phyloP scores from a whole-genome alignment of 305 asterid species.

The Fraxinus xanthoxyloides region DNA sequence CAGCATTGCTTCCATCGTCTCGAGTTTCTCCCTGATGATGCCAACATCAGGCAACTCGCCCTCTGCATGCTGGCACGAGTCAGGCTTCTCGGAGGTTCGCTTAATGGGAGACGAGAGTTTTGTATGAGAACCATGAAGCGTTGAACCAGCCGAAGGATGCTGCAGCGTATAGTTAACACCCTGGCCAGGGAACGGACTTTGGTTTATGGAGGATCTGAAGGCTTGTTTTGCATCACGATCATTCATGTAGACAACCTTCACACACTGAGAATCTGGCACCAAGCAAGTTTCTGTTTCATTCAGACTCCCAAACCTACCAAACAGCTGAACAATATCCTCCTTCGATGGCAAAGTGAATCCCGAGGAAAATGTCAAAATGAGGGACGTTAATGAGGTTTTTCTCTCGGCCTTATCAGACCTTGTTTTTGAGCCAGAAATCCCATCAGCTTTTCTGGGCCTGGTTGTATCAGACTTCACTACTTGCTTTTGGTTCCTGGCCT shows the following conservation, averaged over 20 bases:
- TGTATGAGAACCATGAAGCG: conserved; percentile 20
- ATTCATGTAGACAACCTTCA: conserved; percentile 34
- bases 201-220: conserved; percentile 36
- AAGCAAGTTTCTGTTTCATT: conserved; percentile 39
- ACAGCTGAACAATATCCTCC: conserved; percentile 38
- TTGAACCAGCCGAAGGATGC: conserved; percentile 23
- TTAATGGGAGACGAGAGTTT: conserved; percentile 19
- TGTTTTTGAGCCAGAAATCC: conserved; percentile 18
- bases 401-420: conserved; percentile 16
- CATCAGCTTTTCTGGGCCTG: conserved; percentile 25
- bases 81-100: conserved; percentile 17
- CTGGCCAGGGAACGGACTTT: conserved; percentile 38
- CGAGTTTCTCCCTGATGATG: conserved; percentile 34
- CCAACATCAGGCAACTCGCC: conserved; percentile 33
- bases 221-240: conserved; percentile 53
- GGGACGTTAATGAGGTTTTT: conserved; percentile 17
- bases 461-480: conserved; percentile 17
- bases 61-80: conserved; percentile 3
- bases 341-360: conserved; percentile 52
- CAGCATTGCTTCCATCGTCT: conserved; percentile 35
- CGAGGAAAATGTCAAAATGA: conserved; percentile 35
- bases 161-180: conserved; percentile 33
- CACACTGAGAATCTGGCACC: conserved; percentile 27
- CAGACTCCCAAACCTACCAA: conserved; percentile 45
- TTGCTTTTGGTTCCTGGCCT: conserved; percentile 15